Evolutionary conservation across 2,329 filamentous ascomycete genomes (phyloP).

Genomic region (Stagonosporopsis cucurbitacearum): DNA sequence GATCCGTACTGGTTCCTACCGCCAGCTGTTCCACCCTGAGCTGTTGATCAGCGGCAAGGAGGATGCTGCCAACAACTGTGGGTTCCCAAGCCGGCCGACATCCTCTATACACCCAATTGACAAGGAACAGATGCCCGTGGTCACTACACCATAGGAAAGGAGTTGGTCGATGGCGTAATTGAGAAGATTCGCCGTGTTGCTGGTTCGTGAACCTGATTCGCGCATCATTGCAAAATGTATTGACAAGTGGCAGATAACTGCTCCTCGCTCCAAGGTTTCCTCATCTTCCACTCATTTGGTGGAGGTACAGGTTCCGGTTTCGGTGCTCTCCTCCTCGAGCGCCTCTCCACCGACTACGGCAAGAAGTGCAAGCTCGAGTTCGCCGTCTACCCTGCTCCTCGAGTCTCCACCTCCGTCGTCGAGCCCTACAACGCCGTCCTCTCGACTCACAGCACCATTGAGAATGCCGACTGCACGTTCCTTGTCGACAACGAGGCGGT

Average conservation of each 20-base stretch:
- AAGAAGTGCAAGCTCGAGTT: conserved; percentile 82
- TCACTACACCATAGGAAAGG: conserved; percentile 78
- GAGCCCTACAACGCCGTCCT: conserved; percentile 78
- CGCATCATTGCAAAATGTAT: neutral
- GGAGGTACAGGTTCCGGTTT: conserved; percentile 77
- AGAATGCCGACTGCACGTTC: conserved; percentile 82
- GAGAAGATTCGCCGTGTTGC: conserved; percentile 73
- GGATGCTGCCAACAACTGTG: conserved; percentile 78
- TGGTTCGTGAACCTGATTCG: conserved; percentile 55
- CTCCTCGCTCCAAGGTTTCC: conserved; percentile 73
- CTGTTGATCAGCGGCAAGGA: conserved; percentile 76
- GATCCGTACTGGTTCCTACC: conserved; percentile 72
- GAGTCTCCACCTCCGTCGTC: conserved; percentile 72
- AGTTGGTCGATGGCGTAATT: conserved; percentile 74
- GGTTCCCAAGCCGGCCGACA: conserved; percentile 24
- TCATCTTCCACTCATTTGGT: conserved; percentile 78
- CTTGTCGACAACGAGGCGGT: conserved; percentile 77
- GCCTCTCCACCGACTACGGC: conserved; percentile 74
- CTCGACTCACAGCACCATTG: conserved; percentile 76
- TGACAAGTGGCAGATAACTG: conserved; percentile 66
- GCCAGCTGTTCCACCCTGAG: conserved; percentile 75
- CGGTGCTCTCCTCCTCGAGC: conserved; percentile 74
- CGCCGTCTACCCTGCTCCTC: conserved; percentile 73
- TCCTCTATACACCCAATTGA: conserved; percentile 24
- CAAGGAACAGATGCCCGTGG: conserved; percentile 66